These are phyloP conservation scores for Trametes meyenii DNA, from an alignment of 768 basidiomycete genomes.

Conservation along the genomic window DNA sequence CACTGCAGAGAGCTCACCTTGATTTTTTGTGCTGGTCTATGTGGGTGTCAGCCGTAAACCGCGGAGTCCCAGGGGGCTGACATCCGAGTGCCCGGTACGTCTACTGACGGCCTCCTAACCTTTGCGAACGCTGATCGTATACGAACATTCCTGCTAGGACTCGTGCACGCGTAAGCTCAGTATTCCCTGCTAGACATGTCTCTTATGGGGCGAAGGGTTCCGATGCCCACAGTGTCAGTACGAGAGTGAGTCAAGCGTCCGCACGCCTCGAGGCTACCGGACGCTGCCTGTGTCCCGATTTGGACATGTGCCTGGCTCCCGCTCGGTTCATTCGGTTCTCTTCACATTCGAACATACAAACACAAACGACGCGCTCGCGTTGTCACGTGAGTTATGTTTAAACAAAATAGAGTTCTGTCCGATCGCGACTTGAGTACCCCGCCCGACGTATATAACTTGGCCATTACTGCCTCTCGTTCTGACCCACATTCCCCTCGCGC, in stretches of 20 bases:
- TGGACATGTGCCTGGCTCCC: background rate
- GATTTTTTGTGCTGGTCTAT: no score
- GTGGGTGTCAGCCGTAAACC: no score
- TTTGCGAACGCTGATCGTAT: no score
- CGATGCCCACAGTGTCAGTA: no score
- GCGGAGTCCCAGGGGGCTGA: no score
- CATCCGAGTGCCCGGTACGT: no score
- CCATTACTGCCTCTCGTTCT: background rate
- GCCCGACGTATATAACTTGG: background rate
- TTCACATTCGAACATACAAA: conserved; percentile 5
- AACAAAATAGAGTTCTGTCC: conserved; percentile 13
- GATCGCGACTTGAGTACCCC: conserved; percentile 1
- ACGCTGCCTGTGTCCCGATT: background rate
- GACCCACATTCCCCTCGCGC: background rate
- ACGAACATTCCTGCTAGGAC: no score
- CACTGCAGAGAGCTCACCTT: no score
- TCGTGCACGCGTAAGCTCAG: no score
- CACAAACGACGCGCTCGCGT: conserved; percentile 4
- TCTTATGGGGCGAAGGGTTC: no score
- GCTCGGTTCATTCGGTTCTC: background rate
- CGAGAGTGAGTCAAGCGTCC: background rate
- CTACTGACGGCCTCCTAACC: no score
- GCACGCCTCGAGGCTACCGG: conserved; percentile 10
- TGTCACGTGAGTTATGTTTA: conserved; percentile 7
- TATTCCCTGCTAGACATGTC: no score